Base-by-base conservation (phyloP, 2,329 filamentous ascomycete genomes). In the Colletotrichum tabaci region DNA sequence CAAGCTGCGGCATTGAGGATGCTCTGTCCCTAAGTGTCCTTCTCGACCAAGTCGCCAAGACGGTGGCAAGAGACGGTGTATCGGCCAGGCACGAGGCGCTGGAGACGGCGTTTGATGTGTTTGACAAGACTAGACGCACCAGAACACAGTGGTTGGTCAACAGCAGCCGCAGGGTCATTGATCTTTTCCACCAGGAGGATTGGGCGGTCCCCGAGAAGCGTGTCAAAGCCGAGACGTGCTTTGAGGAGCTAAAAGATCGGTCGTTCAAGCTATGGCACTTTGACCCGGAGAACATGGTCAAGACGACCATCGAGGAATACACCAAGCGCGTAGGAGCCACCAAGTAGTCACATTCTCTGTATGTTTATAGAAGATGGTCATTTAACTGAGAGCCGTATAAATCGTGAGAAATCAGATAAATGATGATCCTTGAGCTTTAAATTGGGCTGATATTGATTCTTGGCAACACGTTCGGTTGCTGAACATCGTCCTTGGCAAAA, bases 1-100 rank as follows among this genome's bases (percentile, higher is more conserved):
- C 82, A 3, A 82, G 83, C 15, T 82, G 84, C 71, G 83, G 79
- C 0, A 80, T 86, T 58, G 79, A 82, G 63, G 81, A 82, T 71
- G 77, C 74, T 8, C 75, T 76, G 47, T 77, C 76, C 12, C 49
- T 53, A 6, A 30, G 3, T 30, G 21, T 21, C 7, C 49, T 53
- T 30, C 49, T 53, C 6, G 49, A 53, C n/a, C 49, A 53, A 30
- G 49, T 53, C 12, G 23, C 26, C 7, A 23, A 53, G 26, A 30
- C 49, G 0, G 49, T 53, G 13, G 3, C n/a, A 3, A 53, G 26
- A 9, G 15, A 53, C 15, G 49, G 49, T 23, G 49, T 30, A n/a
- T 53, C 49, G 9, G 23, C 49, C 3, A 53, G 23, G 21, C 8
- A 53, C 23, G 66, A 71, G 35, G 65, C 76, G 26, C 57, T 76